Conservation (phyloP, 1,284 basidiomycete genomes). For the Cerioporus squamosus region DNA sequence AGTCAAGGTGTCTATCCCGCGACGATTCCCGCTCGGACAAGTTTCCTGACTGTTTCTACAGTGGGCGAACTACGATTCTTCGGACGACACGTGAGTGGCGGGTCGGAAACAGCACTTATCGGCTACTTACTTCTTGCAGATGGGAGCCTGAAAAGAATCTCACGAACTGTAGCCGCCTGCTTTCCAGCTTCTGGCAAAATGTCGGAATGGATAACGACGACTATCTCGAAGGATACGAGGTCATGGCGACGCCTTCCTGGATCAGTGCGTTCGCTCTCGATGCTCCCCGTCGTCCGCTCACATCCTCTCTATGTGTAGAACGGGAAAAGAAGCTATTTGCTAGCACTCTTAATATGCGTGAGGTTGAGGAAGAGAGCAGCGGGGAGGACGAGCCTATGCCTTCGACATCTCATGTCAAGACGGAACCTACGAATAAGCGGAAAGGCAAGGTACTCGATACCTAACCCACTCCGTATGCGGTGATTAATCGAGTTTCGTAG, state of each 20-base stretch:
- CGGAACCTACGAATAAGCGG: constrained; percentile 1
- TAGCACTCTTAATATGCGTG: constrained; percentile 27
- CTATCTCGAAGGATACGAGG: constrained; percentile 48
- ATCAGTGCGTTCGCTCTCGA: constrained; percentile 26
- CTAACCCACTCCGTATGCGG: not conserved
- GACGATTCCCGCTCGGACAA: not conserved
- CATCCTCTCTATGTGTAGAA: constrained; percentile 24
- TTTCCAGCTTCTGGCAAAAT: constrained; percentile 65
- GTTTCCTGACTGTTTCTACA: constrained; percentile 32
- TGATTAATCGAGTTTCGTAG: not conserved
- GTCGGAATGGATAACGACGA: constrained; percentile 61
- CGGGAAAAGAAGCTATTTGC: constrained; percentile 49
- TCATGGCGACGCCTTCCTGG: constrained; percentile 40
- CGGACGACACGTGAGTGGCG: constrained; percentile 47
- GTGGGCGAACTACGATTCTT: constrained; percentile 57
- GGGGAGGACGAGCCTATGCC: constrained; percentile 21
- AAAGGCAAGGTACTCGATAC: constrained; percentile 8
- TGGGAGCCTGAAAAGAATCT: constrained; percentile 71
- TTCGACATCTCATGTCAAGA: constrained; percentile 3
- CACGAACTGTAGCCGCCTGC: constrained; percentile 53
- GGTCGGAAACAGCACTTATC: not conserved
- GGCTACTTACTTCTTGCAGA: constrained; percentile 37
- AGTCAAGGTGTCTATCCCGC: constrained; percentile 51
- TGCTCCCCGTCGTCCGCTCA: not conserved
- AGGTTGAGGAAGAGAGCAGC: constrained; percentile 25